Conservation (phyloP, 257 asterid genomes). For the Prunella vulgaris region DNA sequence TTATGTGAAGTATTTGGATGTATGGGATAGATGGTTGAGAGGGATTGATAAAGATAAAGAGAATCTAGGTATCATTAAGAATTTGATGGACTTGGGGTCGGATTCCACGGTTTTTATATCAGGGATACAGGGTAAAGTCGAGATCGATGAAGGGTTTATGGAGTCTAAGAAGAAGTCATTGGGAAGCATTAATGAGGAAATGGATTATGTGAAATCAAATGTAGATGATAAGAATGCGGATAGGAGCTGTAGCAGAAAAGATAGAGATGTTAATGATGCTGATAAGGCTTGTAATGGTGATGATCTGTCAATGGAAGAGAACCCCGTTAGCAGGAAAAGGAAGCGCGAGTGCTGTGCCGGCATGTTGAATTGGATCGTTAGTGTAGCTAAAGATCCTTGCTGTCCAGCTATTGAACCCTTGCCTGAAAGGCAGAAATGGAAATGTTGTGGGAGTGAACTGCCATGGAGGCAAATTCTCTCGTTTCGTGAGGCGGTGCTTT, state of each 20-base stretch:
- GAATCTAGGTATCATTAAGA: slow-evolving; percentile 18
- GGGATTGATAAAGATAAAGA: slow-evolving; percentile 22
- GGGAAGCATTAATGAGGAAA: slow-evolving; percentile 21
- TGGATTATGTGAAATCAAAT: slow-evolving; percentile 18
- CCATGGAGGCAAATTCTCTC: slow-evolving; percentile 67
- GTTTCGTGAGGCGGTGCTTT: slow-evolving; percentile 54
- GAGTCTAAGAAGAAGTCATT: slow-evolving; percentile 26
- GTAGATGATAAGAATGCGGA: slow-evolving; percentile 13
- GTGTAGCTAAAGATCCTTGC: slow-evolving; percentile 66
- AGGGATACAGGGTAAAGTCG: slow-evolving; percentile 29
- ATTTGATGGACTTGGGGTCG: slow-evolving; percentile 43
- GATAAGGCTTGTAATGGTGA: slow-evolving; percentile 18
- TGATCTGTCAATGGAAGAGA: slow-evolving; percentile 20
- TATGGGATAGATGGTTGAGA: slow-evolving; percentile 39
- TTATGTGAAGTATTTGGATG: slow-evolving; percentile 42
- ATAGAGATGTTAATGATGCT: slow-evolving; percentile 3
- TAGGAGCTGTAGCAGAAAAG: neutral
- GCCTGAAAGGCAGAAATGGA: slow-evolving; percentile 72
- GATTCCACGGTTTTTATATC: slow-evolving; percentile 44
- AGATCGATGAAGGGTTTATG: slow-evolving; percentile 26
- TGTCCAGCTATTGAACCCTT: slow-evolving; percentile 39
- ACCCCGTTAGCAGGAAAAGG: slow-evolving; percentile 41
- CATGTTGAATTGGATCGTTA: slow-evolving; percentile 56
- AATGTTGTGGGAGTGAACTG: slow-evolving; percentile 43
- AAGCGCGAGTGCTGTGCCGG: slow-evolving; percentile 35